Percentiles rank a stretch among this genome's conserved stretches.
Conservation (phyloP, 371 early-diverging fungal species). For the Rhizopus stolonifer region DNA sequence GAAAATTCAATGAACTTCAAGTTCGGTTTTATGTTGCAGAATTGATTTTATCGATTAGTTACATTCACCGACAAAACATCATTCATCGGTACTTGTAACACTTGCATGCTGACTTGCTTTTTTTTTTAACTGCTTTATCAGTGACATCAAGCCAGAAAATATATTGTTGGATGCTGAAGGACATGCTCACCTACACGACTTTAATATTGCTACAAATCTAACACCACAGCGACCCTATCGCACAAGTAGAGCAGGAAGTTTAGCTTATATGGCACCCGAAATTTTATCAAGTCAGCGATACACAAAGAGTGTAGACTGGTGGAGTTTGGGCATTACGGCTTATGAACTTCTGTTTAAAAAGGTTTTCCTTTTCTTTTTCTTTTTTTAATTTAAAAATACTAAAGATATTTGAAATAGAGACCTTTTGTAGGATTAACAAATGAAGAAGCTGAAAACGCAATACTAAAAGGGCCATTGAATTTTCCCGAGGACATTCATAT, state of each 20-base stretch:
- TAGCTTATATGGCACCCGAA: slow-evolving; percentile 80
- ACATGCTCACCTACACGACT: slow-evolving; percentile 85
- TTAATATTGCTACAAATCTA: slow-evolving; percentile 76
- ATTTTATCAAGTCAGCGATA: slow-evolving; percentile 68
- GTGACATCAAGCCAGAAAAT: slow-evolving; percentile 98
- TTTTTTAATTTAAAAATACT: no score
- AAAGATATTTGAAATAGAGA: slow-evolving; percentile 40
- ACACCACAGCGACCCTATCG: slow-evolving; percentile 52
- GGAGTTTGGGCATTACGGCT: slow-evolving; percentile 82
- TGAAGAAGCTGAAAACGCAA: slow-evolving; percentile 54
- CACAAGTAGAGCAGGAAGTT: slow-evolving; percentile 65
- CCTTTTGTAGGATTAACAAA: slow-evolving; percentile 61
- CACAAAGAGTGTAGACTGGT: slow-evolving; percentile 77
- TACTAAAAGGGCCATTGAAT: slow-evolving; percentile 51
- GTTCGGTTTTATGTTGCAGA: slow-evolving; percentile 80
- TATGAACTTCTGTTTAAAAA: slow-evolving; percentile 77
- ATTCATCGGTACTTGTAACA: slow-evolving; percentile 62
- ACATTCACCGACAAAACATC: slow-evolving; percentile 63
- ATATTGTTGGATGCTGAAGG: slow-evolving; percentile 85
- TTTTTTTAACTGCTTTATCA: slow-evolving; percentile 6
- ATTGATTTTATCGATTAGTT: slow-evolving; percentile 63
- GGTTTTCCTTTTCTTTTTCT: background rate
- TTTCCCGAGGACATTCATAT: slow-evolving; percentile 55
- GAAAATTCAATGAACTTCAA: slow-evolving; percentile 65
- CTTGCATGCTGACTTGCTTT: no score